Percentiles rank a stretch among this genome's conserved stretches.
Evolutionary conservation across 352 stramenopile species (phyloP).

Genomic region (Phytophthora citricola): DNA sequence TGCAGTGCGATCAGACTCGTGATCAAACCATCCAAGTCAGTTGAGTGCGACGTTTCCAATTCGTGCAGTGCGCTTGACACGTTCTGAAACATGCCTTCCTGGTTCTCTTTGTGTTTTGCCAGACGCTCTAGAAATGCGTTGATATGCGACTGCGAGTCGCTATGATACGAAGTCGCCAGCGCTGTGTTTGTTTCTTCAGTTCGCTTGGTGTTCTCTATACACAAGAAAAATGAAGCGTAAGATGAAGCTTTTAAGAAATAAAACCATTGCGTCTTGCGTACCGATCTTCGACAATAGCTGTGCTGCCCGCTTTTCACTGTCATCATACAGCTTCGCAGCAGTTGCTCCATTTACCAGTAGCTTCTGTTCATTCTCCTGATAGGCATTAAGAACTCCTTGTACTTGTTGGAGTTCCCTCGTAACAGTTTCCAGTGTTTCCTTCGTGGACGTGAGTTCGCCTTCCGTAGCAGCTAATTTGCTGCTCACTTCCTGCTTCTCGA

Average conservation of each 20-base stretch:
- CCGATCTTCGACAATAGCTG: conserved; percentile 65
- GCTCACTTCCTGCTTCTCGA: conserved; percentile 53
- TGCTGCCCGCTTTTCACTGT: conserved; percentile 58
- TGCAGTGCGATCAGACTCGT: conserved; percentile 42
- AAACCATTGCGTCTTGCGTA: conserved; percentile 13
- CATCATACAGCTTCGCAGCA: conserved; percentile 60
- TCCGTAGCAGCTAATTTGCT: conserved; percentile 47
- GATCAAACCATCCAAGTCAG: conserved; percentile 49
- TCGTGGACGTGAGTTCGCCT: conserved; percentile 40
- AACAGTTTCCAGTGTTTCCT: conserved; percentile 43
- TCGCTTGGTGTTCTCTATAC: conserved; percentile 51
- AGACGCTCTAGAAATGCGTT: conserved; percentile 54
- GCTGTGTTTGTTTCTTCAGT: conserved; percentile 60
- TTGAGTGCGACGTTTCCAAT: conserved; percentile 52
- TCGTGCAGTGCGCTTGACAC: conserved; percentile 53
- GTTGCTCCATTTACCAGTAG: conserved; percentile 60
- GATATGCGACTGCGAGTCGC: conserved; percentile 52
- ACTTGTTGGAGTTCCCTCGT: conserved; percentile 34
- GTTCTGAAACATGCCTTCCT: conserved; percentile 53
- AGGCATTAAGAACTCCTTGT: conserved; percentile 46
- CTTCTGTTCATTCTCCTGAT: conserved; percentile 60
- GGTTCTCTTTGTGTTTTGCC: conserved; percentile 54
- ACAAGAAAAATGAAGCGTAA: conserved; percentile 10
- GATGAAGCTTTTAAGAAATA: conserved; percentile 3
- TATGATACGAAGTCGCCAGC: conserved; percentile 51